Percentiles rank a stretch among this genome's conserved stretches.
Evolutionary conservation across 148 eudicot genomes (phyloP).

Genomic region (Chenopodium berlandieri): DNA sequence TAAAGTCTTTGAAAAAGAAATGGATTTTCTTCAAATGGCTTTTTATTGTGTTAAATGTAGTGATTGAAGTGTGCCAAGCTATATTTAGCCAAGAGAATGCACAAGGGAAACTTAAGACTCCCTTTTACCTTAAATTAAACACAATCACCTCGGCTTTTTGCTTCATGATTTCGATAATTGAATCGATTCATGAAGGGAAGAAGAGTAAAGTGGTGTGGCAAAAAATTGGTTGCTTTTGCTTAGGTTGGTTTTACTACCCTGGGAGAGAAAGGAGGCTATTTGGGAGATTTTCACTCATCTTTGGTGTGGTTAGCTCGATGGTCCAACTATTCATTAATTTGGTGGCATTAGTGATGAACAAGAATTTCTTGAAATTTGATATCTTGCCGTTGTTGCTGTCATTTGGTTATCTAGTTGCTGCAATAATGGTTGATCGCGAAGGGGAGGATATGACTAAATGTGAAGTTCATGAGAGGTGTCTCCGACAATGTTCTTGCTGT

Average conservation of each 20-base stretch:
- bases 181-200: conserved; percentile 17
- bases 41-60: conserved; percentile 18
- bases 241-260: conserved; percentile 22
- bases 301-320: conserved; percentile 17
- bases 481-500: background rate
- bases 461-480: background rate
- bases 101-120: conserved; percentile 3
- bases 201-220: conserved; percentile 16
- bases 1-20: background rate
- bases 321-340: conserved; percentile 3
- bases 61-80: conserved; percentile 22
- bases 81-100: conserved; percentile 4
- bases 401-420: conserved; percentile 9
- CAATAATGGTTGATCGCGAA: background rate
- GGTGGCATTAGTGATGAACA: background rate
- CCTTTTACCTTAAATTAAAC: conserved; percentile 1
- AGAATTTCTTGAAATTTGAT: conserved; percentile 15
- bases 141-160: conserved; percentile 6
- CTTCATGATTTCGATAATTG: conserved; percentile 14
- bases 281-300: conserved; percentile 8
- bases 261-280: conserved; percentile 11
- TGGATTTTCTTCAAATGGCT: conserved; percentile 11
- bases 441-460: background rate
- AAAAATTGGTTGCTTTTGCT: conserved; percentile 16
- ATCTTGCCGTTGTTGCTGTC: conserved; percentile 17